These are phyloP conservation scores for Angomonas ambiguus DNA, from an alignment of 208 protist species.

Conservation along the genomic window DNA sequence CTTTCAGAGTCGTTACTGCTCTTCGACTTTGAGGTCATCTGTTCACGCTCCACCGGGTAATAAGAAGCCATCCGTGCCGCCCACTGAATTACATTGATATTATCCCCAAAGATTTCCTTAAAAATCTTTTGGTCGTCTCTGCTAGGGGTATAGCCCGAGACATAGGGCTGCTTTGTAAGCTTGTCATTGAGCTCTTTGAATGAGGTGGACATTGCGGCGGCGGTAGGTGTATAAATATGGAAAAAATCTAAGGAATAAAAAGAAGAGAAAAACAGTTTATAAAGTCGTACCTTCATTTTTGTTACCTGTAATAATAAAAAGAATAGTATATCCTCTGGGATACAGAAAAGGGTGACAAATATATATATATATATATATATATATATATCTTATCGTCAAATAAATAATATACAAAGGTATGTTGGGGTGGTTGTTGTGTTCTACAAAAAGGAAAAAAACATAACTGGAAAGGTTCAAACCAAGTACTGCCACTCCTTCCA, in stretches of 20 bases:
- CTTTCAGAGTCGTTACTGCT: background rate
- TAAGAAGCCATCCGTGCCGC: conserved; percentile 65
- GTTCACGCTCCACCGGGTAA: conserved; percentile 43
- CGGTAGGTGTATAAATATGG: background rate
- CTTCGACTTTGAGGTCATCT: conserved; percentile 29
- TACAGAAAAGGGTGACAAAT: background rate
- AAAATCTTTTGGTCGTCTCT: conserved; percentile 50
- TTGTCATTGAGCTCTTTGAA: conserved; percentile 58
- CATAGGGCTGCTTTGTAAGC: conserved; percentile 55
- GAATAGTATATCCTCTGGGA: background rate
- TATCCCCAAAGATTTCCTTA: conserved; percentile 45
- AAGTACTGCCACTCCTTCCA: conserved; percentile 55
- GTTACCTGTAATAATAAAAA: background rate
- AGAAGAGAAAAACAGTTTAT: conserved; percentile 1
- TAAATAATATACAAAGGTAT: background rate
- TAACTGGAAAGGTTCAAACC: background rate
- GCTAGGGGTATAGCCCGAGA: conserved; percentile 51
- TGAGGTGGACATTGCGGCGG: conserved; percentile 15
- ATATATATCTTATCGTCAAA: background rate
- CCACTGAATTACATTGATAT: conserved; percentile 54
- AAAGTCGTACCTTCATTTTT: background rate
- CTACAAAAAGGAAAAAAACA: background rate
- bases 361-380: background rate
- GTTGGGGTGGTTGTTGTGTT: background rate
- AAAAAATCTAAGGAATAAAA: conserved; percentile 1